These are phyloP conservation scores for Candida mattraensis DNA, from an alignment of 805 yeast genomes.

Conservation along the genomic window DNA sequence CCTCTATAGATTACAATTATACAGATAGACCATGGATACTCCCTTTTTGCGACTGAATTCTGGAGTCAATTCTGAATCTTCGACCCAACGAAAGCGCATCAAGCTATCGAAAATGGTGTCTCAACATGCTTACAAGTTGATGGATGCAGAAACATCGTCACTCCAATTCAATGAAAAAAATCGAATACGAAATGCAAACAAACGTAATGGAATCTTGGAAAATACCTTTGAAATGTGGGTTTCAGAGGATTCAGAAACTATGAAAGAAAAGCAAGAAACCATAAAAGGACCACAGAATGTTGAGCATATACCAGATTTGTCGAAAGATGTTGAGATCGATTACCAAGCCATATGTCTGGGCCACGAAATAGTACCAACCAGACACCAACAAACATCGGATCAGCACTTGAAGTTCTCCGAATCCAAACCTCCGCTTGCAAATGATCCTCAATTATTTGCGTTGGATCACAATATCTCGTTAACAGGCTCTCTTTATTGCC, in stretches of 20 bases:
- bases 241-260: slow-evolving; percentile 2
- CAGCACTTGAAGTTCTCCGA: slow-evolving; percentile 16
- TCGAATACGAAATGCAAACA: slow-evolving; percentile 13
- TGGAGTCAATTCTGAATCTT: slow-evolving; percentile 9
- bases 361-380: slow-evolving; percentile 13
- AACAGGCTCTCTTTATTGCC: slow-evolving; percentile 15
- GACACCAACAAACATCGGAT: slow-evolving; percentile 12
- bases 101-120: slow-evolving; percentile 7
- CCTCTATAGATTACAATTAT: not conserved
- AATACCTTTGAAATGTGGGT: slow-evolving; percentile 25
- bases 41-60: slow-evolving; percentile 6
- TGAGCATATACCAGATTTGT: slow-evolving; percentile 1
- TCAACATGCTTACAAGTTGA: slow-evolving; percentile 7
- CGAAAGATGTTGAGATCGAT: slow-evolving; percentile 8
- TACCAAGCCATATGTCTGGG: slow-evolving; percentile 12
- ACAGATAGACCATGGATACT: too few species aligned
- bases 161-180: slow-evolving; percentile 12
- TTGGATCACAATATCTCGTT: slow-evolving; percentile 8
- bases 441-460: slow-evolving; percentile 2
- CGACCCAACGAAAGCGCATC: slow-evolving; percentile 6
- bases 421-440: not conserved
- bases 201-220: slow-evolving; percentile 18
- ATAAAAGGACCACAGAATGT: slow-evolving; percentile 3
- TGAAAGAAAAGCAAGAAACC: not conserved
- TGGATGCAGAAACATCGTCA: not conserved